Conservation (phyloP, 352 stramenopile species). For the Phytopythium sindhum region DNA sequence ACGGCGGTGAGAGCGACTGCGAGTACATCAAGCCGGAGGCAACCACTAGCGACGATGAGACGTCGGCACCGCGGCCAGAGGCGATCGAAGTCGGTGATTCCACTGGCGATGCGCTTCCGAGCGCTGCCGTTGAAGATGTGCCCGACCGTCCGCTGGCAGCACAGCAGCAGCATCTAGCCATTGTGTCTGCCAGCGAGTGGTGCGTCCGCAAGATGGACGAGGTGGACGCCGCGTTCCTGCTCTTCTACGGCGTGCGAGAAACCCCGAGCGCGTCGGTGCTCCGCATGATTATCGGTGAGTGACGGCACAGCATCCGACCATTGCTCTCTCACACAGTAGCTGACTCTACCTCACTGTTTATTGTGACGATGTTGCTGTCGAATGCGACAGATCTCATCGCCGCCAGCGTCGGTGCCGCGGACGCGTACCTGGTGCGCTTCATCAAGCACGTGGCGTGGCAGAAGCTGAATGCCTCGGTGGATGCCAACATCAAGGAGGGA, state of each 20-base stretch:
- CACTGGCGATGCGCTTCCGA: background rate
- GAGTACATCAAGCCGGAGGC: background rate
- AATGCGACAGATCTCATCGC: constrained; percentile 45
- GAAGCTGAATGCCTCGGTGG: constrained; percentile 43
- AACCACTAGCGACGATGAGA: background rate
- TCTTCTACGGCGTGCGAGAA: constrained; percentile 64
- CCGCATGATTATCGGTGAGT: constrained; percentile 55
- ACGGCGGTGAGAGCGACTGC: background rate
- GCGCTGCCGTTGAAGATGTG: background rate
- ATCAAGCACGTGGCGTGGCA: constrained; percentile 53
- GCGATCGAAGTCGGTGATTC: background rate
- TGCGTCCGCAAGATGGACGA: constrained; percentile 37
- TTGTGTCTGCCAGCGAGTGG: background rate
- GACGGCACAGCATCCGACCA: background rate
- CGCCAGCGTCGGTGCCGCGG: constrained; percentile 27
- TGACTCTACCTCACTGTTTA: background rate
- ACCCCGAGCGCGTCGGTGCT: constrained; percentile 41
- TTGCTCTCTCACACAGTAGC: background rate
- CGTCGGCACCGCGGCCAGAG: background rate
- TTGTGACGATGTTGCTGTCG: background rate
- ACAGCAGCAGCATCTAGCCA: background rate
- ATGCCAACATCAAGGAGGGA: constrained; percentile 30
- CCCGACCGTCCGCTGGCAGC: background rate
- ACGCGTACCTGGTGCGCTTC: constrained; percentile 24
- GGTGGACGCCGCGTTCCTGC: constrained; percentile 61